phyloP scores from a whole-genome alignment of 2,329 filamentous ascomycete genomes.

The Talaromyces sp. region DNA sequence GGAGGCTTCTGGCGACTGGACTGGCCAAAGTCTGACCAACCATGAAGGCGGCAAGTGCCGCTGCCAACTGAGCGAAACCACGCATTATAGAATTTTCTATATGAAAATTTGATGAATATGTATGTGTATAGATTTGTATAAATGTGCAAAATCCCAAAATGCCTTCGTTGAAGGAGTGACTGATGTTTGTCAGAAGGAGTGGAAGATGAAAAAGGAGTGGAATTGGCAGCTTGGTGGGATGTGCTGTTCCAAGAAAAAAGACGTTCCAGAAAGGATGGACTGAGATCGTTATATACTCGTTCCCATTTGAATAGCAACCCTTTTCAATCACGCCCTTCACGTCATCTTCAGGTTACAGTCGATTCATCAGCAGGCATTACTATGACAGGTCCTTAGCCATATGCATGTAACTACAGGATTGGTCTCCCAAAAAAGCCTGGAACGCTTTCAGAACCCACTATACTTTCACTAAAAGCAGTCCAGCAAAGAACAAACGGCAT shows the following conservation, averaged over 20 bases:
- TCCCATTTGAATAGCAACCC: neutral
- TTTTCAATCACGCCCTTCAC: neutral
- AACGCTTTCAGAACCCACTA: neutral
- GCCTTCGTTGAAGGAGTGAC: neutral
- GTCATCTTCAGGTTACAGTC: constrained; percentile 13
- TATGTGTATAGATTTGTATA: neutral
- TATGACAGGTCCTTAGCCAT: neutral
- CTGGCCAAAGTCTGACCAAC: constrained; percentile 10
- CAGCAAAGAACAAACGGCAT: neutral
- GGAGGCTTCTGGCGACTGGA: constrained; percentile 1
- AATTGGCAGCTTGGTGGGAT: neutral
- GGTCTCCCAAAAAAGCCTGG: neutral
- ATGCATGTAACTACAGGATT: constrained; percentile 9
- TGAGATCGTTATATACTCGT: neutral
- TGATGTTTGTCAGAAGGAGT: neutral
- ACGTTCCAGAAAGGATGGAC: neutral
- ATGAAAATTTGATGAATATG: neutral
- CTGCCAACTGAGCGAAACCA: constrained; percentile 4
- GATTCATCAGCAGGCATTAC: neutral
- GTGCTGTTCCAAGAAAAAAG: neutral
- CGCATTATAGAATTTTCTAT: constrained; percentile 3
- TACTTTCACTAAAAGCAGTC: neutral
- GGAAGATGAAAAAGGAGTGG: neutral
- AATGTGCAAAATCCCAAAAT: neutral
- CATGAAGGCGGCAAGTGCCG: constrained; percentile 11